Base-by-base conservation (phyloP, 441 rosid genomes). In the Eutrema salsugineum region DNA sequence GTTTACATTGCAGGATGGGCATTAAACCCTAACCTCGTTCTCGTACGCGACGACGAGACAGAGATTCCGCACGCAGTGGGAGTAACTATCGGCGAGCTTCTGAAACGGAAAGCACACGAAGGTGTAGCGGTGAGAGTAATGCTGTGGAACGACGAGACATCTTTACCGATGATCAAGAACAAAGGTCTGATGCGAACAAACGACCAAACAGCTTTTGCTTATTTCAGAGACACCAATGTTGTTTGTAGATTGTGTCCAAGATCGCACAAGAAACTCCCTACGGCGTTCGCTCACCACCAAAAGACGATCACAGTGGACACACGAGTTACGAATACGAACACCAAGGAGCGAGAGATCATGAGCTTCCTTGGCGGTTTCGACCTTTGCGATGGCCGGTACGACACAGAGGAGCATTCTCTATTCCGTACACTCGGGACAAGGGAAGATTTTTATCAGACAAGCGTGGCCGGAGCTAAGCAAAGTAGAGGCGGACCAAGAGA, bases 1-100 rank as follows among this genome's bases (percentile, higher is more conserved):
- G 79, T 94, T 61, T 94, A 91, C 81, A 88, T 94, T 11, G 94
- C 89, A 5, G 96, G 92, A 46, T 91, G 99, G 97, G 90, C 94
- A 67, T 66, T 91, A 76, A 94, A 88, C 77, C 99, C 97, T 7
- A 84, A 87, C 47, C 82, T 86, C 60, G 84, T 81, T 20, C 80
- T 91, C 62, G 98, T 94, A 86, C 84, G 91, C 8, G 94, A 90
- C 66, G 65, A 86, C 0, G 85, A 90, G 50, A 87, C 97, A 0
- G 83, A 76, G 22, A 81, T 94, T 5, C 91, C 82, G 2, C 81
- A 84, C 32, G 96, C 90, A 0, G 80, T 81, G 43, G 95, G 94
- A 61, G 87, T 89, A 33, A 83, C 74, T 71, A 78, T 93, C 1
- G 97, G 97, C 0, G 89, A 93, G 76, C 79, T 91, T 77, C 43